Base-by-base conservation (phyloP, 2,329 filamentous ascomycete genomes). In the Chaetothyriales sp. region DNA sequence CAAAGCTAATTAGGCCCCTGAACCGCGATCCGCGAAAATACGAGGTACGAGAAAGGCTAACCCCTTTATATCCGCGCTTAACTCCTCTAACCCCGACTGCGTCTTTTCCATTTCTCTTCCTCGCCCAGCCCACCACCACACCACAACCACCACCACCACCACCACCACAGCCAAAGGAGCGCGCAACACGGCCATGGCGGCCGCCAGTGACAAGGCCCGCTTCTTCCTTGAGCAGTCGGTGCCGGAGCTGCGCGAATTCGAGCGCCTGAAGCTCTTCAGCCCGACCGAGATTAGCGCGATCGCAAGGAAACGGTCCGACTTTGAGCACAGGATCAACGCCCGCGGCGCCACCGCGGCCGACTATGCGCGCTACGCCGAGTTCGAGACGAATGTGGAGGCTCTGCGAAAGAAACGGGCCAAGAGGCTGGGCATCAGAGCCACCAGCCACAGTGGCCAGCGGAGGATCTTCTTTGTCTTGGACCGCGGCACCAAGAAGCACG, bases 171-270 rank as follows among this genome's bases (percentile, higher is more conserved):
- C 29, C 45, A 19, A 10, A 18, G 20, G 18, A 37, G 10, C 2
- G 43, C 46, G n/a, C 5, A 44, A 51, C 46, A 53, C 62, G 63
- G 62, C 49, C 54, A 94, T 95, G 88, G 80, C 89, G 1, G 84
- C 81, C 44, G 83, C 92, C 53, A 84, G 86, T 57, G 92, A 97
- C 65, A 97, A 95, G 70, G 92, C 90, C 51, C 86, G 90, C 53
- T 97, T 90, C 70, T 95, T 86, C 69, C 78, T 97, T 58, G 92
- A 98, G 73, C 85, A 90, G 61, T 85, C 86, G 1, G 86, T 95
- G 44, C 88, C 89, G 15, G 89, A 97, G 68, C 78, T 98, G 52
- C 87, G 89, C 57, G 89, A 95, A 63, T 94, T 88, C 68, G 86
- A 94, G 69, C 80, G 86, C 59, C 95, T 95, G 68, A 83, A 87